phyloP scores from a whole-genome alignment of 257 asterid genomes.

The Nicotiana paniculata region DNA sequence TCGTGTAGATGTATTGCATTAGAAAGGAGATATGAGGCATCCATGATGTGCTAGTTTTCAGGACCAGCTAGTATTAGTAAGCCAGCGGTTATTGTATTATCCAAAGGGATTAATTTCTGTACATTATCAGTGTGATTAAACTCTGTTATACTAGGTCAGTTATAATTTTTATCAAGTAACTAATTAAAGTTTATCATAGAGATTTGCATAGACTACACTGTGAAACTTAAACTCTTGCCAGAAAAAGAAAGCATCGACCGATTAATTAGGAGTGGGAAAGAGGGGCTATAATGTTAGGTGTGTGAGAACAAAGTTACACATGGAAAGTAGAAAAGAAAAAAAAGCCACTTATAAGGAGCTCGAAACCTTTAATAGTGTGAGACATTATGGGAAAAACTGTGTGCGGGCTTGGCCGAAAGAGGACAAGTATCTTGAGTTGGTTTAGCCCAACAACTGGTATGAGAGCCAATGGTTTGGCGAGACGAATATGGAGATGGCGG shows the following conservation, averaged over 20 bases:
- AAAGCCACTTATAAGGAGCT: no score
- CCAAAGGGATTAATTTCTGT: neutral
- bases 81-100: neutral
- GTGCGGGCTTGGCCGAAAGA: no score
- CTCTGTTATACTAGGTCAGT: neutral
- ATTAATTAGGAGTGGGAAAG: neutral
- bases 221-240: neutral
- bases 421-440: no score
- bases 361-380: no score
- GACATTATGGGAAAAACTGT: no score
- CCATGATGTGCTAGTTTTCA: neutral
- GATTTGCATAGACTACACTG: neutral
- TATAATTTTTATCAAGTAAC: neutral
- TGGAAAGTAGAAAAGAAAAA: no score
- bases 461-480: no score
- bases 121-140: neutral
- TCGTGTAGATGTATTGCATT: neutral
- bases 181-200: neutral
- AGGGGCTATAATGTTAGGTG: no score
- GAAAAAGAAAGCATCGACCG: neutral
- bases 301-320: no score
- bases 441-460: no score
- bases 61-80: neutral
- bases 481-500: no score
- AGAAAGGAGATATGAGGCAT: neutral